phyloP scores from a whole-genome alignment of 2,329 filamentous ascomycete genomes.

The Echinosphaeria canescens region DNA sequence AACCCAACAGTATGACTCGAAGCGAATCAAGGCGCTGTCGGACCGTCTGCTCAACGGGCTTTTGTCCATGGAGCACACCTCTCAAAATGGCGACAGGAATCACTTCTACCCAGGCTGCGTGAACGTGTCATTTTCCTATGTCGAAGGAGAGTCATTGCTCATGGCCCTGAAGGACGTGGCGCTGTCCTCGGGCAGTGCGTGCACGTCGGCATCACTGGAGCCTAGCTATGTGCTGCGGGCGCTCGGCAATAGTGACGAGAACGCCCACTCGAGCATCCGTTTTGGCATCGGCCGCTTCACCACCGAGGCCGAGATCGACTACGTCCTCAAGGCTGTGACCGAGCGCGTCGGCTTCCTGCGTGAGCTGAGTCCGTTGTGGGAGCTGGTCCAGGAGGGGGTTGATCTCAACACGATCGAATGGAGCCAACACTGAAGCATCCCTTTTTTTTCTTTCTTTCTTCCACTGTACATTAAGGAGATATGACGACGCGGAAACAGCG shows the following conservation, averaged over 20 bases:
- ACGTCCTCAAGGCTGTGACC: conserved; percentile 82
- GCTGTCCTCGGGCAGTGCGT: conserved; percentile 86
- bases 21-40: conserved; percentile 65
- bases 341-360: conserved; percentile 83
- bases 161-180: conserved; percentile 99
- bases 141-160: conserved; percentile 90
- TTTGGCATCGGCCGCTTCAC: conserved; percentile 97
- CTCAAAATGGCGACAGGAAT: conserved; percentile 66
- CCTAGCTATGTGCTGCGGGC: conserved; percentile 92
- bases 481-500: no score
- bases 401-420: conserved; percentile 94
- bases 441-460: no score
- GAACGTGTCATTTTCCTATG: conserved; percentile 95
- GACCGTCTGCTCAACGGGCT: conserved; percentile 68
- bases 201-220: conserved; percentile 89
- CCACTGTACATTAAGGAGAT: no score
- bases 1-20: conserved; percentile 73
- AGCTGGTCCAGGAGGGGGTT: conserved; percentile 90
- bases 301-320: conserved; percentile 87
- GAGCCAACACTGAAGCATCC: conserved; percentile 64
- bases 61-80: conserved; percentile 76
- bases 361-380: conserved; percentile 91
- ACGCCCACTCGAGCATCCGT: conserved; percentile 89
- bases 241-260: conserved; percentile 91
- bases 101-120: conserved; percentile 91